phyloP scores from a whole-genome alignment of 306 rosid genomes.

The Coriaria nepalensis region DNA sequence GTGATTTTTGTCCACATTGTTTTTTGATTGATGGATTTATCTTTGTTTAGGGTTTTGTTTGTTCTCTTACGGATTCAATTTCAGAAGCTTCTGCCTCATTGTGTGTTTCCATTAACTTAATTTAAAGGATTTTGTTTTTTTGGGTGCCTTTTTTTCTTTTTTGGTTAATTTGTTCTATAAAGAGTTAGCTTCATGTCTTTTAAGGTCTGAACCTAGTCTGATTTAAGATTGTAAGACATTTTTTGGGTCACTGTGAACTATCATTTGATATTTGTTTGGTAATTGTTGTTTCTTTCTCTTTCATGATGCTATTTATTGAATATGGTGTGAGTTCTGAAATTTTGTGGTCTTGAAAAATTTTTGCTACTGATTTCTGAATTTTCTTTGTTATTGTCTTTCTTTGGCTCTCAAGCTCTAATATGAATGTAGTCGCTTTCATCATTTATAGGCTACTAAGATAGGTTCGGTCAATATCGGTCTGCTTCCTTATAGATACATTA shows the following conservation, averaged over 20 bases:
- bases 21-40: conserved; percentile 11
- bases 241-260: no score
- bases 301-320: no score
- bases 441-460: not conserved
- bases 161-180: not conserved
- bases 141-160: not conserved
- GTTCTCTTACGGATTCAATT: conserved; percentile 1
- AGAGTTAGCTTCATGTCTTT: no score
- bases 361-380: no score
- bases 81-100: conserved; percentile 3
- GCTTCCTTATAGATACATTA: not conserved
- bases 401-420: conserved; percentile 1
- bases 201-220: not conserved
- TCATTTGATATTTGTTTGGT: no score
- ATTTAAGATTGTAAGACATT: not conserved
- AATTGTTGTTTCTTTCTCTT: no score
- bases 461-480: not conserved
- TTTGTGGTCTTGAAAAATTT: no score
- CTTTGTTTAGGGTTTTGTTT: conserved; percentile 5
- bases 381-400: not conserved
- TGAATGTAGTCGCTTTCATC: not conserved
- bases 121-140: not conserved
- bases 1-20: not conserved
- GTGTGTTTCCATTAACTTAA: no score
- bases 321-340: not conserved